Percentiles rank a stretch among this genome's conserved stretches.
These are phyloP conservation scores for Russula sp. DNA, from an alignment of 768 basidiomycete genomes.

Conservation along the genomic window DNA sequence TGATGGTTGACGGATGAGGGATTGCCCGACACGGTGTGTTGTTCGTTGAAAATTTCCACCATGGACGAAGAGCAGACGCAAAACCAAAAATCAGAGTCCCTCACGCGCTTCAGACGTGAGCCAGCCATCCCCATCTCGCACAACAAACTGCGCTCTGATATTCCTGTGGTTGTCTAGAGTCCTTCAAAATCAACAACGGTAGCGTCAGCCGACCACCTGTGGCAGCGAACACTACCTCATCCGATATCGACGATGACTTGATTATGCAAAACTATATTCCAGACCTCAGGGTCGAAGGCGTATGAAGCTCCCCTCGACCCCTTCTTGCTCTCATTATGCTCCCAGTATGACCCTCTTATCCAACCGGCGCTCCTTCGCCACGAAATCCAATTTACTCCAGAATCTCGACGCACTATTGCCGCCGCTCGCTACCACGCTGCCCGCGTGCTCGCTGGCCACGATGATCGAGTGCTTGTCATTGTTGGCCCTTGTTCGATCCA, in stretches of 20 bases:
- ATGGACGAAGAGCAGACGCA: slow-evolving; percentile 1
- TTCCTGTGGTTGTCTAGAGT: not conserved
- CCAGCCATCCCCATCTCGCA: not conserved
- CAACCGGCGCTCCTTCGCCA: slow-evolving; percentile 87
- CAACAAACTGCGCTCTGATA: not conserved
- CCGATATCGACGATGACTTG: slow-evolving; percentile 57
- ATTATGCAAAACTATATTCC: slow-evolving; percentile 68
- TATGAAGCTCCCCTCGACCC: slow-evolving; percentile 31
- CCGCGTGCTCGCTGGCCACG: slow-evolving; percentile 72
- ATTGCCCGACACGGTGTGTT: too few relatives aligned
- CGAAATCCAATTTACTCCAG: slow-evolving; percentile 63
- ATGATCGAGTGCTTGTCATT: slow-evolving; percentile 82
- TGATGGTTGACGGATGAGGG: too few relatives aligned
- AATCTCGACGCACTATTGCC: slow-evolving; percentile 70
- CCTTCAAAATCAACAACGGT: not conserved
- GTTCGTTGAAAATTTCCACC: not conserved
- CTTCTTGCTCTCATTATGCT: slow-evolving; percentile 1
- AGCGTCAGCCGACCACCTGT: not conserved
- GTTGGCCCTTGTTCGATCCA: slow-evolving; percentile 97
- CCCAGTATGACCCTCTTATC: slow-evolving; percentile 91
- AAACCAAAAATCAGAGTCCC: not conserved
- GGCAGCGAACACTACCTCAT: slow-evolving; percentile 40
- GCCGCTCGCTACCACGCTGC: slow-evolving; percentile 73
- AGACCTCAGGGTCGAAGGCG: slow-evolving; percentile 74
- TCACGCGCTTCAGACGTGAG: slow-evolving; percentile 14